phyloP scores from a whole-genome alignment of 1,284 basidiomycete species.

The Cryptococcus jaspeensis region DNA sequence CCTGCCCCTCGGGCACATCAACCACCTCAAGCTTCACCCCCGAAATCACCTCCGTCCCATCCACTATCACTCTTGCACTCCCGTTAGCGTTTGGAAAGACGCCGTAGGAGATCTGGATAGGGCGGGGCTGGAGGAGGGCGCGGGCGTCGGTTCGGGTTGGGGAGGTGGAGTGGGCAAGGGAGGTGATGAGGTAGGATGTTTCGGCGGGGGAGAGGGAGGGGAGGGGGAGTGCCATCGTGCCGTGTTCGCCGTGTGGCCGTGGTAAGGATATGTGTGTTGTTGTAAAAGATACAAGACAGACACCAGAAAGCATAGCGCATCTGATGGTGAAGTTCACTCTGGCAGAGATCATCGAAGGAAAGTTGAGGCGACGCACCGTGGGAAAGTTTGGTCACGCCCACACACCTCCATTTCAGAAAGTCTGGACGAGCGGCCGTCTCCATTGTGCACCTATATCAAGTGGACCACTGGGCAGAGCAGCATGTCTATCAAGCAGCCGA shows the following conservation, averaged over 20 bases:
- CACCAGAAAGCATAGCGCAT: not conserved
- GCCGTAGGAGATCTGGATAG: conserved; percentile 41
- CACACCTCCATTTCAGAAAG: not conserved
- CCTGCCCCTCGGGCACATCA: conserved; percentile 24
- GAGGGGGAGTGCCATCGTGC: conserved; percentile 16
- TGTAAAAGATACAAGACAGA: not conserved
- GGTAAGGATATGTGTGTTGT: not conserved
- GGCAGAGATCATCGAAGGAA: not conserved
- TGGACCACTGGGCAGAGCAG: not conserved
- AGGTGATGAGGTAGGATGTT: conserved; percentile 45
- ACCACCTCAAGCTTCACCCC: conserved; percentile 49
- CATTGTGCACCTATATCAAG: not conserved
- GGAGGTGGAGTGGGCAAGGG: conserved; percentile 34
- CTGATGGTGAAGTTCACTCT: not conserved
- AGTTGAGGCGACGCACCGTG: conserved; percentile 12
- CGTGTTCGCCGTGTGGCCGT: not conserved
- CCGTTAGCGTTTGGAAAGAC: conserved; percentile 50
- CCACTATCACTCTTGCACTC: conserved; percentile 39
- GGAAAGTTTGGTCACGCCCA: conserved; percentile 12
- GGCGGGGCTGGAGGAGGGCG: conserved; percentile 32
- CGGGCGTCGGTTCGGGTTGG: conserved; percentile 46
- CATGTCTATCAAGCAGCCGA: conserved; percentile 53
- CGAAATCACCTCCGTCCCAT: conserved; percentile 46
- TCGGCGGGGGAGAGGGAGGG: conserved; percentile 45
- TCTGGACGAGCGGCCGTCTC: not conserved